A percentile compares a stretch with the other conserved stretches of the same genome.
phyloP scores from a whole-genome alignment of 495 filamentous ascomycete genomes.

The Astrothelium macrocarpum region DNA sequence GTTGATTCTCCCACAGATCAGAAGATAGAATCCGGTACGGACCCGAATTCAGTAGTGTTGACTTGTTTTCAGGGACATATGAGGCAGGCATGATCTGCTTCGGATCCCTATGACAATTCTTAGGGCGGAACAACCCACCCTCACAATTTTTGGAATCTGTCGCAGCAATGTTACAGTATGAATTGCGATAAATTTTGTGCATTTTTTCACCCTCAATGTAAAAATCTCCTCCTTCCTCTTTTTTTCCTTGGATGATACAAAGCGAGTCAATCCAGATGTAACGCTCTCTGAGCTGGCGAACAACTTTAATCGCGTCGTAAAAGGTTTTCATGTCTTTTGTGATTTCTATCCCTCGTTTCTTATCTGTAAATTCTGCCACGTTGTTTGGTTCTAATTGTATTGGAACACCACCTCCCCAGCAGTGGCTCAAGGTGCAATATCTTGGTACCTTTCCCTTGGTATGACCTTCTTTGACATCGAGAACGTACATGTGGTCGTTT shows the following conservation, averaged over 20 bases:
- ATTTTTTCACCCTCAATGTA: neutral
- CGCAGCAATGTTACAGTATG: constrained; percentile 9
- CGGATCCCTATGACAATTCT: neutral
- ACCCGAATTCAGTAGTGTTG: neutral
- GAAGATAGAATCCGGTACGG: neutral
- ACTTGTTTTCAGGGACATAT: neutral
- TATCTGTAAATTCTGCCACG: neutral
- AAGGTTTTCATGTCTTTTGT: neutral
- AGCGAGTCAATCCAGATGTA: constrained; percentile 11
- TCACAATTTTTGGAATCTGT: neutral
- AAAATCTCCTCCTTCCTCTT: constrained; percentile 4
- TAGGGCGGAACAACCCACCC: constrained; percentile 11
- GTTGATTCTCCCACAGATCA: neutral
- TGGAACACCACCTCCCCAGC: neutral
- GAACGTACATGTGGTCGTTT: neutral
- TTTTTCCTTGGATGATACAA: constrained; percentile 9
- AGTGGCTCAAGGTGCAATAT: neutral
- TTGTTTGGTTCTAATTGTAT: neutral
- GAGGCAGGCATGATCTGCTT: neutral
- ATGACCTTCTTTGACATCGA: neutral
- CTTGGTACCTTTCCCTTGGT: neutral
- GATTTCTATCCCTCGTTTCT: neutral
- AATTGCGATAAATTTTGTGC: constrained; percentile 7
- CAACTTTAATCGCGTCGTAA: constrained; percentile 2
- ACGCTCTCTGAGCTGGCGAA: neutral